A percentile compares a stretch with the other conserved stretches of the same genome.
Evolutionary conservation across 768 basidiomycete genomes (phyloP).

Genomic region (Hydnomerulius pinastri): DNA sequence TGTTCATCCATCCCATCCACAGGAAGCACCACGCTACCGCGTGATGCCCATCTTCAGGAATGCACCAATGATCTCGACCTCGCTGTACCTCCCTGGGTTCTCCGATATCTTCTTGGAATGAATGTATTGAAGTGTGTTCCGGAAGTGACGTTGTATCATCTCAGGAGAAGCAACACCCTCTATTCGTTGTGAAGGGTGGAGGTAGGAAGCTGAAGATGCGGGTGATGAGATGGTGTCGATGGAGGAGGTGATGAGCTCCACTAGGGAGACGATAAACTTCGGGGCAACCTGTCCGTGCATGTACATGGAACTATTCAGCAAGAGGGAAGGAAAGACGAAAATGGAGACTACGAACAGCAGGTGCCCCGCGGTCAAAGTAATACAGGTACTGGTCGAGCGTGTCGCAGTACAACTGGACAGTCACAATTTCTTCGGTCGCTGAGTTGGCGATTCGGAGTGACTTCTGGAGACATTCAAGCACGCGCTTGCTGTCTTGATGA

Average conservation of each 20-base stretch:
- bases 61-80: slow-evolving; percentile 88
- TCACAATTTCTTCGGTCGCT: slow-evolving; percentile 95
- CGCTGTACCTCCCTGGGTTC: slow-evolving; percentile 62
- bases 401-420: slow-evolving; percentile 93
- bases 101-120: slow-evolving; percentile 62
- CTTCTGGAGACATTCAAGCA: slow-evolving; percentile 96
- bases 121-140: slow-evolving; percentile 85
- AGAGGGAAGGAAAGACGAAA: neutral
- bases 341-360: slow-evolving; percentile 69
- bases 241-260: slow-evolving; percentile 92
- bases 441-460: slow-evolving; percentile 95
- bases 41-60: slow-evolving; percentile 85
- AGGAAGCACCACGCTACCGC: slow-evolving; percentile 38
- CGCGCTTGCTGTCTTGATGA: slow-evolving; percentile 94
- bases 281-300: slow-evolving; percentile 68
- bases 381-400: slow-evolving; percentile 95
- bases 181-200: slow-evolving; percentile 86
- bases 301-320: neutral
- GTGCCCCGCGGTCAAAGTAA: slow-evolving; percentile 91
- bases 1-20: neutral
- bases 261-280: slow-evolving; percentile 95
- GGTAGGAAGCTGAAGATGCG: slow-evolving; percentile 45
- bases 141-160: slow-evolving; percentile 92
- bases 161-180: slow-evolving; percentile 93
- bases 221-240: slow-evolving; percentile 90